These are phyloP conservation scores for Diutina sp. DNA, from an alignment of 1,139 yeast species.

Conservation along the genomic window DNA sequence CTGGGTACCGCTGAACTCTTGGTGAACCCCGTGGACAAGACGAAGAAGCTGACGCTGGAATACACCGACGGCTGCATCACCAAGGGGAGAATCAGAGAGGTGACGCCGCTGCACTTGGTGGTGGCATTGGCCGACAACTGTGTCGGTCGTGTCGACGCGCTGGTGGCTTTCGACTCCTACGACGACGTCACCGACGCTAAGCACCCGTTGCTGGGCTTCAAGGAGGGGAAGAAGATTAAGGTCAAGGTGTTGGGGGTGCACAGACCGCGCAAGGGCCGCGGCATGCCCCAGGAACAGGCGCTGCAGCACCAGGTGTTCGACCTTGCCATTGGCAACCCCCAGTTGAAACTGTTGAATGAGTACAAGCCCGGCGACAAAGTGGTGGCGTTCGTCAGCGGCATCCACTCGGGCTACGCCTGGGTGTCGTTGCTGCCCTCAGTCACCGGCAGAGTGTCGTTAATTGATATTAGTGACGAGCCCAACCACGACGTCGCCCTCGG, in stretches of 20 bases:
- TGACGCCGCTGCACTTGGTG: constrained; percentile 65
- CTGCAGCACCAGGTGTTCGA: constrained; percentile 22
- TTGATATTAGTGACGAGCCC: background rate
- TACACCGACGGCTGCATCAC: constrained; percentile 48
- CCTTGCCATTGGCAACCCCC: background rate
- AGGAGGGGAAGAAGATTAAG: constrained; percentile 41
- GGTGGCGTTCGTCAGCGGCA: background rate
- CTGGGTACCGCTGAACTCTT: constrained; percentile 13
- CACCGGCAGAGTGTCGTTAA: background rate
- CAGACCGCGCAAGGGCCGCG: constrained; percentile 59
- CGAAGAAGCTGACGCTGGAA: constrained; percentile 37
- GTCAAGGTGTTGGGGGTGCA: constrained; percentile 71
- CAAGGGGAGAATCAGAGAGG: constrained; percentile 45
- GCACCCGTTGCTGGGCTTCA: constrained; percentile 50
- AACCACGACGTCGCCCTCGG: constrained; percentile 58
- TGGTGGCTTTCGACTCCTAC: constrained; percentile 49
- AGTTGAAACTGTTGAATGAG: constrained; percentile 12
- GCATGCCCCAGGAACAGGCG: constrained; percentile 48
- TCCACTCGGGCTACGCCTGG: background rate
- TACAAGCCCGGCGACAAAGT: constrained; percentile 21
- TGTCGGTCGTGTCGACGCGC: constrained; percentile 70
- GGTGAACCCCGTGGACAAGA: constrained; percentile 52
- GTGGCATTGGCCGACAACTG: constrained; percentile 68
- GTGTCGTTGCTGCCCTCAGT: background rate
- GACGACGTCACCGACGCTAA: constrained; percentile 44